Base-by-base conservation (phyloP, 768 basidiomycete species). In the Podaxis carcinomalis region DNA sequence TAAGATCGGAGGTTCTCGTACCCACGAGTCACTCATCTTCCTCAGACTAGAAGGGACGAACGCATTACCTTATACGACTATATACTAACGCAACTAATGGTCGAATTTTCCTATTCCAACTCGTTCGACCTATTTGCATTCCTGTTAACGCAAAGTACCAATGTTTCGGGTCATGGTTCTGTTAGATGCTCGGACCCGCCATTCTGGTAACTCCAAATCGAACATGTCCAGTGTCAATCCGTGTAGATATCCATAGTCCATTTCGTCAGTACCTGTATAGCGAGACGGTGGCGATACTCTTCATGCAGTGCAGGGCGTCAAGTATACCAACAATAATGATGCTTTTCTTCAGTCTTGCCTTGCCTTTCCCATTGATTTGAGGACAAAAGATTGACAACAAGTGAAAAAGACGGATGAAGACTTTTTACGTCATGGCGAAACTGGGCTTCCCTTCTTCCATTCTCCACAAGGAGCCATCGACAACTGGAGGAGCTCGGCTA, bases 121-220 rank as follows among this genome's bases (percentile, higher is more conserved):
- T 19, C 37, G 16, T 57, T 49, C 27, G 5, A 32, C 49, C 56
- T 58, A 58, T 58, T 39, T 58, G 51, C 50, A 52, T 51, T 36
- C 39, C 32, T 32, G 25, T 16, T 21, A 27, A 37, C 42, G 11
- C 52, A 21, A 37, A 36, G 56, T 49, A 36, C 57, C 57, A 19
- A 58, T 36, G 49, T 39, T 50, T 51, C 36, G 57, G 57, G 47
- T 58, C 49, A n/a, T 23, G 32, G 57, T 50, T 36, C 19, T 50
- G 47, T 58, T 58, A 19, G 57, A 23, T 50, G 16, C 21, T 37
- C 35, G 16, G 57, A 51, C 57, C 57, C 57, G n/a, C 44, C 50
- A 42, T n/a, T 49, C 37, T 51, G 57, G 50, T 59, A 59, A 59
- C 57, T 59, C 57, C 25, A 37, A 52, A 9, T n/a, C 37, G 23